A percentile compares a stretch with the other conserved stretches of the same genome.
These are phyloP conservation scores for Diplodia scrobiculata DNA, from an alignment of 2,329 filamentous ascomycete species.

Conservation along the genomic window DNA sequence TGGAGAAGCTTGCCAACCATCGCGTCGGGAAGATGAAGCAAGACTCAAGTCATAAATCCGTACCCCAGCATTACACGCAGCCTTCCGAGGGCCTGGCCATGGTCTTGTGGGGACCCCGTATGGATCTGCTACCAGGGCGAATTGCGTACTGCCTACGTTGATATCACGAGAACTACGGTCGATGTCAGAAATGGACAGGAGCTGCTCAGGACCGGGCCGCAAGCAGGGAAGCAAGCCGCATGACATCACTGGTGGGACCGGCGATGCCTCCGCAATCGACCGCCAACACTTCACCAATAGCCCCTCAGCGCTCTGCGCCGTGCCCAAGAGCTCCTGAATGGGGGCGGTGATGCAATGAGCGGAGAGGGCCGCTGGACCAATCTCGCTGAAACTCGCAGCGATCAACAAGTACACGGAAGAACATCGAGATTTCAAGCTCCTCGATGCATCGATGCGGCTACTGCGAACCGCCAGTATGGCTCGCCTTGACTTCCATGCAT, in stretches of 20 bases:
- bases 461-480: background rate
- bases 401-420: background rate
- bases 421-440: background rate
- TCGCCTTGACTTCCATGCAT: background rate
- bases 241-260: constrained; percentile 22
- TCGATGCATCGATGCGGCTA: background rate
- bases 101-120: background rate
- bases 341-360: background rate
- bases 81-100: background rate
- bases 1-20: background rate
- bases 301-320: background rate
- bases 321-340: background rate
- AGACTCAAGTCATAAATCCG: background rate
- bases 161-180: background rate
- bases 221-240: background rate
- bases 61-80: too few species aligned
- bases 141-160: background rate
- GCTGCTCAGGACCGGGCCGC: constrained; percentile 5
- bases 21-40: background rate
- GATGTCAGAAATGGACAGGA: background rate
- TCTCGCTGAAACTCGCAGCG: background rate
- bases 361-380: background rate
- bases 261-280: background rate
- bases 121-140: background rate
- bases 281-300: background rate